These are phyloP conservation scores for Striga asiatica DNA, from an alignment of 257 asterid species.

Conservation along the genomic window DNA sequence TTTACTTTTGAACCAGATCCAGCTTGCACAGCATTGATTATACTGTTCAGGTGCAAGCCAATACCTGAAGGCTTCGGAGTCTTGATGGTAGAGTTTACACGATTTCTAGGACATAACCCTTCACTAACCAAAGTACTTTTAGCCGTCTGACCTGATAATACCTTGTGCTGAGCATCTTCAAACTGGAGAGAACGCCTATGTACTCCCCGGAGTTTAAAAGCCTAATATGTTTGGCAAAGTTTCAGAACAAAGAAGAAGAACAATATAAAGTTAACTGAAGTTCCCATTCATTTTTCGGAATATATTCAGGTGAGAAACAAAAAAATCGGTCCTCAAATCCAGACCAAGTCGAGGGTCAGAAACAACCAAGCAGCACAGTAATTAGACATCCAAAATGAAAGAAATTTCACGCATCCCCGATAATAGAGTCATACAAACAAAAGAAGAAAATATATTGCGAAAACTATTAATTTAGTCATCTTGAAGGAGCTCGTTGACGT, in stretches of 20 bases:
- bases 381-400: neutral
- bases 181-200: constrained; percentile 58
- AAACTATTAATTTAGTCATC: neutral
- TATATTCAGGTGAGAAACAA: no score
- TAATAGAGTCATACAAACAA: no score
- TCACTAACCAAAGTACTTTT: constrained; percentile 25
- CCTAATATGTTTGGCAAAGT: neutral
- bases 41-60: constrained; percentile 23
- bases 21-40: constrained; percentile 15
- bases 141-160: constrained; percentile 9
- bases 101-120: constrained; percentile 22
- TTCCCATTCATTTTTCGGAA: no score
- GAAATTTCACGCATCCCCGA: neutral
- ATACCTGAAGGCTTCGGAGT: constrained; percentile 43
- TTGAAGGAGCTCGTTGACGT: neutral
- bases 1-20: constrained; percentile 13
- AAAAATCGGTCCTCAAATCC: neutral
- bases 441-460: neutral
- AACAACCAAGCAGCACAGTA: constrained; percentile 1
- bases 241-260: no score
- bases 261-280: no score
- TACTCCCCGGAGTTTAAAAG: constrained; percentile 30
- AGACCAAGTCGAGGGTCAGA: neutral
- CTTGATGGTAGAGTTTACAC: constrained; percentile 17
- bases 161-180: constrained; percentile 36